Base-by-base conservation (phyloP, 192 early-diverging fungal genomes). In the Coemansia guatemalensis region DNA sequence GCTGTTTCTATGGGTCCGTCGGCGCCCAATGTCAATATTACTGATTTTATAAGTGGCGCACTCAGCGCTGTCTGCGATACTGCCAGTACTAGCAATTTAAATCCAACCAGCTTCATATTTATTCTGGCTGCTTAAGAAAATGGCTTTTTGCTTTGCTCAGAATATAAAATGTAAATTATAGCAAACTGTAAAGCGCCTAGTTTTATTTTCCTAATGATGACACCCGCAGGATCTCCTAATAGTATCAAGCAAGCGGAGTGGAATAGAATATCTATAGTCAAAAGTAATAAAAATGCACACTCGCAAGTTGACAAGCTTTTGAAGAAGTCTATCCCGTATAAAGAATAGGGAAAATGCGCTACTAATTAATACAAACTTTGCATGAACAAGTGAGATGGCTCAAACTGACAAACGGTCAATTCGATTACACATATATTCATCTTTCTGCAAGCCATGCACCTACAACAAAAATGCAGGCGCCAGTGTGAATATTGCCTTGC, bases 1-100 rank as follows among this genome's bases (percentile, higher is more conserved):
- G 14, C 75, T 7, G 69, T 64, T 22, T 63, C 71, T 1, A 73
- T 18, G 22, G 63, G 52, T 8, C 48, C 39, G 7, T 69, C 67
- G 0, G 41, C 67, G 9, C 58, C 54, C 29, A 75, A 14, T 1
- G 63, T 62, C 20, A 65, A 18, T 49, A 66, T 53, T 20, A 64
- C 23, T 22, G 73, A 56, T 47, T 74, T 74, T 35, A 74, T 50
- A n/a, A 74, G 20, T 9, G 73, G 73, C 25, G 66, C 73, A 8
- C 66, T 67, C 21, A 60, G 8, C 3, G 56, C 60, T 33, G 48
- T 22, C 14, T 61, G 60, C 48, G 18, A 66, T 1, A 67, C 60
- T 32, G 65, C 65, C 8, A 77, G 8, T 30, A 69, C 48, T 11
- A 53, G 35, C n/a, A 64, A 58, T 6, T 23, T 69, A 4, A 56